A percentile compares a stretch with the other conserved stretches of the same genome.
phyloP scores from a whole-genome alignment of 1,139 yeast species.

The Trichomonascaceae sp. region DNA sequence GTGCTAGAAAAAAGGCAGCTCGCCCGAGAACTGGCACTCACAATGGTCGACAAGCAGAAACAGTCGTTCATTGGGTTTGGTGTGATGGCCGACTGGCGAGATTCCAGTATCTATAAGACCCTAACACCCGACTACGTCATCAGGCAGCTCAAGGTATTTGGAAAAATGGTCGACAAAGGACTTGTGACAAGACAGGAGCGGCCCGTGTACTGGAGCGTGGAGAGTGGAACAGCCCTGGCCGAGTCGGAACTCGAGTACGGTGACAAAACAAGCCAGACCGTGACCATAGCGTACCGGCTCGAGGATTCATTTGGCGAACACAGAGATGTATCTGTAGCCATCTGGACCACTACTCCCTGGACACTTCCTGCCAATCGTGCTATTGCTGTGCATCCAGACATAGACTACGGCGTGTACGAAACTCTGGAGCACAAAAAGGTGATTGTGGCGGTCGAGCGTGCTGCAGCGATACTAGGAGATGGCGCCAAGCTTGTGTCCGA shows the following conservation, averaged over 20 bases:
- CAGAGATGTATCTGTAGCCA: constrained; percentile 20
- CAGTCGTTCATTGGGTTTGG: constrained; percentile 55
- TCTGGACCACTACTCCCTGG: constrained; percentile 99
- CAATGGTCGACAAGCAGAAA: constrained; percentile 52
- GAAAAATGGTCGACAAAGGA: constrained; percentile 49
- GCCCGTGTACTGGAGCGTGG: constrained; percentile 98
- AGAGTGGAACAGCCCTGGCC: constrained; percentile 85
- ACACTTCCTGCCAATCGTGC: constrained; percentile 84
- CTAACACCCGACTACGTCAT: constrained; percentile 58
- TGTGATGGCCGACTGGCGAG: constrained; percentile 70
- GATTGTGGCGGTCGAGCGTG: constrained; percentile 20
- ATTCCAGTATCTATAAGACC: constrained; percentile 48
- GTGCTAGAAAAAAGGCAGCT: constrained; percentile 46
- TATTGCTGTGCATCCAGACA: constrained; percentile 50
- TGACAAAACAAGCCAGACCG: constrained; percentile 57
- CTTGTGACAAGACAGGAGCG: constrained; percentile 71
- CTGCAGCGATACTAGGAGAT: constrained; percentile 6
- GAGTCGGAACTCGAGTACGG: constrained; percentile 91
- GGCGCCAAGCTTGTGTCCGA: constrained; percentile 6
- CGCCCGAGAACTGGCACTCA: constrained; percentile 56
- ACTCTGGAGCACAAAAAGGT: constrained; percentile 22
- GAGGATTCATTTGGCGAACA: constrained; percentile 6
- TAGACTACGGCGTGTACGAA: constrained; percentile 41
- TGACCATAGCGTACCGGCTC: constrained; percentile 55
- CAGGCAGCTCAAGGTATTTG: constrained; percentile 60